A percentile compares a stretch with the other conserved stretches of the same genome.
phyloP scores from a whole-genome alignment of 305 asterid genomes.

The Rubia balearica region DNA sequence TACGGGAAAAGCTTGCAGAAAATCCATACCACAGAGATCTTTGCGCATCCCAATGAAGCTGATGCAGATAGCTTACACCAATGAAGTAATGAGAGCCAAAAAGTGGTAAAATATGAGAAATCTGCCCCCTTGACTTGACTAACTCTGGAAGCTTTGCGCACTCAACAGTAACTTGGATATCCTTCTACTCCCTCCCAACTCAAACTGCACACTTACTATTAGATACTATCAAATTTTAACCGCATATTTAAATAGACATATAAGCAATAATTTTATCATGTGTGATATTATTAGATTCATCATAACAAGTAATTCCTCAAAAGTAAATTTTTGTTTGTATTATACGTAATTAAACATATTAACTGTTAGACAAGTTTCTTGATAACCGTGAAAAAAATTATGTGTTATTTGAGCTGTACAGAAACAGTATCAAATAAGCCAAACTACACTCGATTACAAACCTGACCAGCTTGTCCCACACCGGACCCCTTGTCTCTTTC shows the following conservation, averaged over 20 bases:
- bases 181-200: no score
- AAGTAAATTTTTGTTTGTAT: no score
- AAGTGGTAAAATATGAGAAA: conserved; percentile 7
- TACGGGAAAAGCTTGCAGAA: background rate
- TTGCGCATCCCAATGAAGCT: background rate
- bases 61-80: conserved; percentile 3
- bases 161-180: background rate
- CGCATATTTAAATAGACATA: no score
- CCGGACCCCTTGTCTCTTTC: background rate
- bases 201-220: no score
- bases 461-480: background rate
- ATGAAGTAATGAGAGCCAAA: background rate
- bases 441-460: background rate
- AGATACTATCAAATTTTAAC: no score
- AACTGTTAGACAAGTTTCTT: no score
- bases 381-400: no score
- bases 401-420: no score
- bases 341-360: no score
- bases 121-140: background rate
- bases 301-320: no score
- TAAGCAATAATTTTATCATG: no score
- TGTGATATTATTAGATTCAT: no score
- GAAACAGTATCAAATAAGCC: background rate
- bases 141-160: background rate
- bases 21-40: conserved; percentile 11